Percentiles rank a stretch among this genome's conserved stretches.
phyloP scores from a whole-genome alignment of 2,329 filamentous ascomycete species.

The Aureobasidium musti region DNA sequence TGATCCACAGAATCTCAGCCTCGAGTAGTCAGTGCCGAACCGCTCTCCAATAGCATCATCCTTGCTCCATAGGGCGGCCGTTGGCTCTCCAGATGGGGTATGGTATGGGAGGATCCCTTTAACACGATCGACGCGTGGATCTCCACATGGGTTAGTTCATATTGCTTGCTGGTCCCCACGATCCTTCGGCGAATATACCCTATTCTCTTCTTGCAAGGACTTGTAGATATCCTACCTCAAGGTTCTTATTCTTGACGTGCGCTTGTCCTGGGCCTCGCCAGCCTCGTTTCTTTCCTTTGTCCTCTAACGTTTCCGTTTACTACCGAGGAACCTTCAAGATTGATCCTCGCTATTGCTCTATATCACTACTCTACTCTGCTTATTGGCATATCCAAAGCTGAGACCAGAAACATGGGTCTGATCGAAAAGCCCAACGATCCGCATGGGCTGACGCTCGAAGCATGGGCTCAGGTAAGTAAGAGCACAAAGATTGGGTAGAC shows the following conservation, averaged over 20 bases:
- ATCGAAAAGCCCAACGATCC: slow-evolving; percentile 31
- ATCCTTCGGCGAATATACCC: slow-evolving; percentile 7
- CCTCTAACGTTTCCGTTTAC: background rate
- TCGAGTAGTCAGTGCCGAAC: slow-evolving; percentile 15
- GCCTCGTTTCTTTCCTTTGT: slow-evolving; percentile 17
- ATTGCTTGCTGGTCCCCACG: slow-evolving; percentile 12
- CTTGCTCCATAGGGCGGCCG: background rate
- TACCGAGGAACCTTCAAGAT: background rate
- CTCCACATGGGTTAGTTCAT: slow-evolving; percentile 21
- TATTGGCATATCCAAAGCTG: background rate
- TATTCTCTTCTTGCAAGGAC: background rate
- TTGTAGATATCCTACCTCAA: slow-evolving; percentile 2
- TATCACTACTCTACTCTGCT: background rate
- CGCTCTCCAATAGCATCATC: slow-evolving; percentile 12
- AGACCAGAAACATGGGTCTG: slow-evolving; percentile 7
- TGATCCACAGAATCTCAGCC: slow-evolving; percentile 4
- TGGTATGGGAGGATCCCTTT: background rate
- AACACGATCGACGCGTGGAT: slow-evolving; percentile 6
- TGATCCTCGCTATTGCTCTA: background rate
- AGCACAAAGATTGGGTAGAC: background rate
- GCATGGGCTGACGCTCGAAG: slow-evolving; percentile 32
- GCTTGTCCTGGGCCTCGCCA: background rate
- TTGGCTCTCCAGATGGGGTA: slow-evolving; percentile 25
- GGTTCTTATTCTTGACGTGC: background rate
- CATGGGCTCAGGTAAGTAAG: slow-evolving; percentile 31